Evolutionary conservation across 805 yeast genomes (phyloP).

Genomic region (Candida silvicultrix): DNA sequence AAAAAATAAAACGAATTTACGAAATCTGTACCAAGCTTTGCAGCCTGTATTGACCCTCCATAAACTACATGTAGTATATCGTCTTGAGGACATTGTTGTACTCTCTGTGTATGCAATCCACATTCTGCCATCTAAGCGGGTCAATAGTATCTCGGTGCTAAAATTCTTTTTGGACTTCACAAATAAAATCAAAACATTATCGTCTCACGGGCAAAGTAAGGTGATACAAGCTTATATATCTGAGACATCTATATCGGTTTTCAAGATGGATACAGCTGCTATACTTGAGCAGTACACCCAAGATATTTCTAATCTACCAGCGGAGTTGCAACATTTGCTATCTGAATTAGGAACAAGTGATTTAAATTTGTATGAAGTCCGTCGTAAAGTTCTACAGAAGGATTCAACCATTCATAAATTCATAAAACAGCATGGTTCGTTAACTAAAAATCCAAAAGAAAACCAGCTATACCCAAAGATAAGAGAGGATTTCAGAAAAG

Average conservation of each 20-base stretch:
- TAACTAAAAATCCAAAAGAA: slow-evolving; percentile 79
- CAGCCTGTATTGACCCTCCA: too few relatives aligned
- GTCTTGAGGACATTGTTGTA: too few relatives aligned
- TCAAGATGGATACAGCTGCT: slow-evolving; percentile 83
- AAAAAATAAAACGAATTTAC: too few relatives aligned
- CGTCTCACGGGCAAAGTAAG: not conserved
- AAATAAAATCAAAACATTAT: not conserved
- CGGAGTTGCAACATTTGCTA: slow-evolving; percentile 74
- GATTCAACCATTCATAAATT: slow-evolving; percentile 81
- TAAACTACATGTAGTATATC: too few relatives aligned
- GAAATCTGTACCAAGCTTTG: too few relatives aligned
- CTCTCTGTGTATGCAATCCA: too few relatives aligned
- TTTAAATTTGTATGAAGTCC: slow-evolving; percentile 52
- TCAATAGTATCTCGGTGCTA: not conserved
- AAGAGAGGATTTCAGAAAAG: slow-evolving; percentile 56
- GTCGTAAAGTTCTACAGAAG: slow-evolving; percentile 59
- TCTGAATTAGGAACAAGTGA: slow-evolving; percentile 77
- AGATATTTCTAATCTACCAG: slow-evolving; percentile 77
- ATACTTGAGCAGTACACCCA: slow-evolving; percentile 66
- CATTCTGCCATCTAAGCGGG: not conserved
- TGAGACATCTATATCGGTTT: not conserved
- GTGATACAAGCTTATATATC: too few relatives aligned
- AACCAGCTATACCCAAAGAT: slow-evolving; percentile 57
- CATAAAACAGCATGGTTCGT: slow-evolving; percentile 76
- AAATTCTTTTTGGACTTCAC: not conserved